Base-by-base conservation (phyloP, 805 yeast genomes). In the Sugiyamaella qingdaonensis region DNA sequence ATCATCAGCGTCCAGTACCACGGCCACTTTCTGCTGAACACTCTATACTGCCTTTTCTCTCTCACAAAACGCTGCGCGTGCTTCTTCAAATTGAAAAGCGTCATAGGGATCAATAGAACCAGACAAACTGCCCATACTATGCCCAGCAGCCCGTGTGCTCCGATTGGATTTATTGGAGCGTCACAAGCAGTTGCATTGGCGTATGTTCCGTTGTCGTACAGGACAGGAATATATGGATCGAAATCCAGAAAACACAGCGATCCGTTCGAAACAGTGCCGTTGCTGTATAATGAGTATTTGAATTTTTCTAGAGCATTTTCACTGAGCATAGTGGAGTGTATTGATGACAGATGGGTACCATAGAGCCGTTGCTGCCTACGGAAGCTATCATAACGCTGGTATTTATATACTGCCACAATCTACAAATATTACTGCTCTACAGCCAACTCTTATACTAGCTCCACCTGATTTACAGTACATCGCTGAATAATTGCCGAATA, bases 1-100 rank as follows among this genome's bases (percentile, higher is more conserved):
- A 61, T 43, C 5, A 64, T 35, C 14, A 64, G 31, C 37, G 61
- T 54, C 64, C 68, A 62, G 48, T 64, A 63, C 68, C 68, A 64
- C 31, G 61, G 68, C 62, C 64, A 62, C 35, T 62, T 55, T 7
- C 68, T 50, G 14, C 64, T 54, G 29, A 61, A 18, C 10, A 52
- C 47, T 31, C 66, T 52, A 47, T 56, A 64, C 18, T 57, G 55
- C 33, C 54, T 56, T 31, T 59, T 55, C 48, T 64, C 63, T 29
- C 49, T 46, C 5, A 48, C 29, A 41, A 44, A 61, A 16, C 41
- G 39, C 48, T 36, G 39, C 10, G 68, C 68, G 41, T 62, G 64
- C 47, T 62, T 64, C 33, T 62, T 52, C 11, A 64, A 59, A 51
- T 59, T 57, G 52, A 55, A 58, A 52, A 63, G 46, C n/a, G 68